phyloP scores from a whole-genome alignment of 2,329 filamentous ascomycete species.

The Alternaria atra region DNA sequence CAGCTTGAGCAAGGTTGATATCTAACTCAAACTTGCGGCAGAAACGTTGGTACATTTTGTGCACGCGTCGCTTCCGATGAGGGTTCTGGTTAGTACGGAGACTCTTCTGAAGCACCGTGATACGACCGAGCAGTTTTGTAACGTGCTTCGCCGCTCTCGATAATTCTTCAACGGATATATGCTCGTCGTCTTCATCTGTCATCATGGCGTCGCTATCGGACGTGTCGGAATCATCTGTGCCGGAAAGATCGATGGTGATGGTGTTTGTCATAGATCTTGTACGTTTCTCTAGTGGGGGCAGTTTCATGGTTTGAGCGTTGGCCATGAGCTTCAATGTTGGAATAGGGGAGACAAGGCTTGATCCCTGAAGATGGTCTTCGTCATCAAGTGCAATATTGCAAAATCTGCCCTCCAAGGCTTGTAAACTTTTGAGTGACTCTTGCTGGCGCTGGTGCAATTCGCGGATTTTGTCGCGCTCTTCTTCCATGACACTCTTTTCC shows the following conservation, averaged over 20 bases:
- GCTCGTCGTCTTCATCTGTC: slow-evolving; percentile 29
- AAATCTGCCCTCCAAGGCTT: slow-evolving; percentile 33
- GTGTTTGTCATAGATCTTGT: not conserved
- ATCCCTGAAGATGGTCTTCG: slow-evolving; percentile 23
- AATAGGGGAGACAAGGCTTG: slow-evolving; percentile 16
- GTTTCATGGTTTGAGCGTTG: not conserved
- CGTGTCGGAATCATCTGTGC: slow-evolving; percentile 20
- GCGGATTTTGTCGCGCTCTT: slow-evolving; percentile 38
- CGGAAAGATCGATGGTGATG: not conserved
- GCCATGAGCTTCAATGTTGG: slow-evolving; percentile 28
- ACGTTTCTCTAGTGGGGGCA: not conserved
- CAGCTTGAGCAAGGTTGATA: slow-evolving; percentile 4
- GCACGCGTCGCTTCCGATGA: slow-evolving; percentile 22
- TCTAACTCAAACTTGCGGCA: slow-evolving; percentile 33
- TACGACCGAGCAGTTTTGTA: slow-evolving; percentile 30
- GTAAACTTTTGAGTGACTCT: slow-evolving; percentile 31
- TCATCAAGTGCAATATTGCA: slow-evolving; percentile 24
- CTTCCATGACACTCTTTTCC: slow-evolving; percentile 26
- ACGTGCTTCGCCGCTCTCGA: slow-evolving; percentile 33
- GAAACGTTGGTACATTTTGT: slow-evolving; percentile 37
- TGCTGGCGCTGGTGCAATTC: slow-evolving; percentile 39
- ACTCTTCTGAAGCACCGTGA: slow-evolving; percentile 27
- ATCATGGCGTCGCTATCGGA: slow-evolving; percentile 31
- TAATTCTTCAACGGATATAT: slow-evolving; percentile 32
- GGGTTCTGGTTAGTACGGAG: slow-evolving; percentile 11